Evolutionary conservation across 352 stramenopile genomes (phyloP).

Genomic region (Pythium dissotocum): DNA sequence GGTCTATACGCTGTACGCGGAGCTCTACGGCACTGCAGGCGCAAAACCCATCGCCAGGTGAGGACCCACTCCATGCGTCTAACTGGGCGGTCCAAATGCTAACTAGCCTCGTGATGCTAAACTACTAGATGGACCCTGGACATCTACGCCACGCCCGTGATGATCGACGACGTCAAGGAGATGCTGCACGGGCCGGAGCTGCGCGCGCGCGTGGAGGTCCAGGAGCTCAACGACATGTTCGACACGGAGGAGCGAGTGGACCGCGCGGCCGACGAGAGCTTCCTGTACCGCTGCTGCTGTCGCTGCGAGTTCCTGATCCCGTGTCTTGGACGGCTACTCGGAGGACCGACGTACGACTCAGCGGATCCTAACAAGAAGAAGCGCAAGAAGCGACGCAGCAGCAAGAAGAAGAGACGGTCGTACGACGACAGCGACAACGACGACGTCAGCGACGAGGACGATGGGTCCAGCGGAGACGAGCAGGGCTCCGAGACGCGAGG

Average conservation of each 20-base stretch:
- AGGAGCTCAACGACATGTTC: slow-evolving; percentile 63
- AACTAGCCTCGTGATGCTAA: neutral
- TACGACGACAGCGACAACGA: slow-evolving; percentile 44
- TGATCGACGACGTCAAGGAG: slow-evolving; percentile 73
- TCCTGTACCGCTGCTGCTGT: slow-evolving; percentile 67
- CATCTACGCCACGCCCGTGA: slow-evolving; percentile 75
- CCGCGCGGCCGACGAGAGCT: slow-evolving; percentile 42
- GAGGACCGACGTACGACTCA: slow-evolving; percentile 67
- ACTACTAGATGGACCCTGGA: slow-evolving; percentile 61
- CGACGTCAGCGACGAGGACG: slow-evolving; percentile 10
- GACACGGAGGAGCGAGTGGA: slow-evolving; percentile 33
- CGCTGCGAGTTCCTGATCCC: slow-evolving; percentile 76
- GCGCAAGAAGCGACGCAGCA: slow-evolving; percentile 28
- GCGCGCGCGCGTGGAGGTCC: slow-evolving; percentile 61
- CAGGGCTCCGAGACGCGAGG: slow-evolving; percentile 42
- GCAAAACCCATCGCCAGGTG: slow-evolving; percentile 65
- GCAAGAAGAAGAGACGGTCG: slow-evolving; percentile 29
- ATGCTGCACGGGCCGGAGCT: slow-evolving; percentile 72
- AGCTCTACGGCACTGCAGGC: slow-evolving; percentile 69
- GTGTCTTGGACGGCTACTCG: slow-evolving; percentile 63
- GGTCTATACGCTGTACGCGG: slow-evolving; percentile 74
- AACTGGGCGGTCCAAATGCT: neutral
- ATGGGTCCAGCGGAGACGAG: slow-evolving; percentile 32
- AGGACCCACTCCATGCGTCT: neutral
- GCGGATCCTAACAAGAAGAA: slow-evolving; percentile 37